Conservation (phyloP, 1,284 basidiomycete genomes). For the Tylopilus sp. region DNA sequence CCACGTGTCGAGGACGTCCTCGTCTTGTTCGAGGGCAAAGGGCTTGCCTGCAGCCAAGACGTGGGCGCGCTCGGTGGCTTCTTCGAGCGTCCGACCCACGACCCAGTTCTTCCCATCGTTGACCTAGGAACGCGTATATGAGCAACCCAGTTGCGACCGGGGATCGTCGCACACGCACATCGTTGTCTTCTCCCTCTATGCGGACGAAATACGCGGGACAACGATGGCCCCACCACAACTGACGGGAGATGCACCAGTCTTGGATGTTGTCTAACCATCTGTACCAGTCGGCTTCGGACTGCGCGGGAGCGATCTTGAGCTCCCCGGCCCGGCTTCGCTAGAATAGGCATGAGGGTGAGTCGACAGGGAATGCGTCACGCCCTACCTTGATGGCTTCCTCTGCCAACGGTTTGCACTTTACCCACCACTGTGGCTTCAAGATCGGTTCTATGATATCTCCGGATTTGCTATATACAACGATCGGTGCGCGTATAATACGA, state of each 20-base stretch:
- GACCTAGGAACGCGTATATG: conserved; percentile 39
- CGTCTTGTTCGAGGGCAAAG: conserved; percentile 90
- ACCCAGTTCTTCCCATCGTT: conserved; percentile 87
- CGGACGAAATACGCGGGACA: conserved; percentile 93
- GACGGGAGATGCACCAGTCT: conserved; percentile 99
- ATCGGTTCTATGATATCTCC: conserved; percentile 96
- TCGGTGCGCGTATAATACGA: neutral
- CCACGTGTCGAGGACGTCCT: conserved; percentile 99
- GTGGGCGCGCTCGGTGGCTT: conserved; percentile 80
- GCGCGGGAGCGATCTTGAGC: conserved; percentile 78
- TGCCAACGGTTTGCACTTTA: conserved; percentile 90
- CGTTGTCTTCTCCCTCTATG: conserved; percentile 77
- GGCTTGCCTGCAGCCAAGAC: conserved; percentile 67
- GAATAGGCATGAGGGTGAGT: neutral
- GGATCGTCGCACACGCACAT: conserved; percentile 49
- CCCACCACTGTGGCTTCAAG: conserved; percentile 99
- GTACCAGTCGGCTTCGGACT: conserved; percentile 93
- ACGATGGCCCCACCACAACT: conserved; percentile 99
- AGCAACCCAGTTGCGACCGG: neutral
- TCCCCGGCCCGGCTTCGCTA: conserved; percentile 88
- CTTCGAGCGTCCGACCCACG: conserved; percentile 78
- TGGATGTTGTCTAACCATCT: conserved; percentile 96
- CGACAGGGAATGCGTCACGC: neutral
- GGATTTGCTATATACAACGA: conserved; percentile 65
- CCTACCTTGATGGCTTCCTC: conserved; percentile 83